phyloP scores from a whole-genome alignment of 441 rosid species.

The Gossypium armourianum region DNA sequence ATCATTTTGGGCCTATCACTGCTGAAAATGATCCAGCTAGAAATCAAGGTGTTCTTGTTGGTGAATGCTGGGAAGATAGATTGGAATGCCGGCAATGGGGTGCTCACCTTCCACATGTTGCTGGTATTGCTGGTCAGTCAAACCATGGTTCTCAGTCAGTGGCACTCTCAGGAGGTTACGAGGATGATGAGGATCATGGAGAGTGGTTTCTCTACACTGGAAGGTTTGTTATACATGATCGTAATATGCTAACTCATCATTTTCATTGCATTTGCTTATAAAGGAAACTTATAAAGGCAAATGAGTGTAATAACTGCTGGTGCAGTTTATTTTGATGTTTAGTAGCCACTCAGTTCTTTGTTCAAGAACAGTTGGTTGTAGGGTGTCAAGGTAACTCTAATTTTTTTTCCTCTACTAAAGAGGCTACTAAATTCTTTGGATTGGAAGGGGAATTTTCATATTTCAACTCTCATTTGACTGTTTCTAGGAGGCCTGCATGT shows the following conservation, averaged over 20 bases:
- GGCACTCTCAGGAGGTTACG: constrained; percentile 73
- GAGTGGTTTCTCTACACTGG: constrained; percentile 93
- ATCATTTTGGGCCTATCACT: constrained; percentile 75
- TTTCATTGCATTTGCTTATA: background rate
- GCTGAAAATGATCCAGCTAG: constrained; percentile 68
- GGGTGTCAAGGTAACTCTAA: background rate
- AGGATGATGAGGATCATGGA: constrained; percentile 88
- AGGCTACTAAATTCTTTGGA: background rate
- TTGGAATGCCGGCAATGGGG: constrained; percentile 75
- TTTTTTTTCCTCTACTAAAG: background rate
- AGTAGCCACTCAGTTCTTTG: background rate
- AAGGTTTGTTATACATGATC: constrained; percentile 35
- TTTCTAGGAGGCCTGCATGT: background rate
- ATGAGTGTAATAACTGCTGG: background rate
- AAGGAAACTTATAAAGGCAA: background rate
- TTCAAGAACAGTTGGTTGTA: background rate
- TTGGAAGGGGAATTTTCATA: background rate
- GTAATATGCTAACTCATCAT: background rate
- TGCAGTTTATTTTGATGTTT: background rate
- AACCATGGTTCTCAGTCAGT: constrained; percentile 69
- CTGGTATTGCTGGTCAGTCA: constrained; percentile 76
- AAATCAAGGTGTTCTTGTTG: constrained; percentile 68
- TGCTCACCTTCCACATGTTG: constrained; percentile 65
- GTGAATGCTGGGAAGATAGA: constrained; percentile 66
- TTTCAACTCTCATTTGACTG: background rate